phyloP scores from a whole-genome alignment of 75 land plant species.

The Cupressus sempervirens region DNA sequence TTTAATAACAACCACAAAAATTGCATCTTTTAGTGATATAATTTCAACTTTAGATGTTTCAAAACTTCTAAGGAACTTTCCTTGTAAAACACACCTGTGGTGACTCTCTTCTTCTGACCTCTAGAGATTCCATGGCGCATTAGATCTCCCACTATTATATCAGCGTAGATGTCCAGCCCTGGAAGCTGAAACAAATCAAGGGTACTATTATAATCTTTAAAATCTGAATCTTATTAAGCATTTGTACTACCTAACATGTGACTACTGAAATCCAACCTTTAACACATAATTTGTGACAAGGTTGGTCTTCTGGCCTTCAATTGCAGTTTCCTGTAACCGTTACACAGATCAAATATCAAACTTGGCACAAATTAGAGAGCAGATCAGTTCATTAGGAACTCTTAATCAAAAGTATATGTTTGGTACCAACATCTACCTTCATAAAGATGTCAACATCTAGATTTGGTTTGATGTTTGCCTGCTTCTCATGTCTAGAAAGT shows the following conservation, averaged over 20 bases:
- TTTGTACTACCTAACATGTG: neutral
- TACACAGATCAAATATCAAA: neutral
- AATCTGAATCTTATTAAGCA: neutral
- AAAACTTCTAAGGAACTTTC: neutral
- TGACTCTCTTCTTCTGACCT: conserved; percentile 81
- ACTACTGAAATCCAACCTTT: conserved; percentile 15
- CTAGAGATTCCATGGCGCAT: conserved; percentile 80
- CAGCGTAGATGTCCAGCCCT: conserved; percentile 38
- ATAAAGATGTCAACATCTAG: conserved; percentile 37
- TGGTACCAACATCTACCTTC: conserved; percentile 25
- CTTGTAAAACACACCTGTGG: conserved; percentile 60
- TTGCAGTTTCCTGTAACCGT: conserved; percentile 28
- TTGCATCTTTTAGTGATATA: neutral
- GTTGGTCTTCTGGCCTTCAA: conserved; percentile 26
- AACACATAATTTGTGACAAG: conserved; percentile 39
- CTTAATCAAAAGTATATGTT: neutral
- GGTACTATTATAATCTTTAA: conserved; percentile 47
- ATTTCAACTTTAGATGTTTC: neutral
- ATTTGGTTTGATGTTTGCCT: conserved; percentile 43
- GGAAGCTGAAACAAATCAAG: conserved; percentile 16
- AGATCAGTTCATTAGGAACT: neutral
- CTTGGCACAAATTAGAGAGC: too few relatives aligned
- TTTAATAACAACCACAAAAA: neutral
- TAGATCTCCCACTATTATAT: conserved; percentile 45
- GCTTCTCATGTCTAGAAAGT: conserved; percentile 39